Evolutionary conservation across 148 eudicot species (phyloP).

Genomic region (Chenopodium berlandieri): DNA sequence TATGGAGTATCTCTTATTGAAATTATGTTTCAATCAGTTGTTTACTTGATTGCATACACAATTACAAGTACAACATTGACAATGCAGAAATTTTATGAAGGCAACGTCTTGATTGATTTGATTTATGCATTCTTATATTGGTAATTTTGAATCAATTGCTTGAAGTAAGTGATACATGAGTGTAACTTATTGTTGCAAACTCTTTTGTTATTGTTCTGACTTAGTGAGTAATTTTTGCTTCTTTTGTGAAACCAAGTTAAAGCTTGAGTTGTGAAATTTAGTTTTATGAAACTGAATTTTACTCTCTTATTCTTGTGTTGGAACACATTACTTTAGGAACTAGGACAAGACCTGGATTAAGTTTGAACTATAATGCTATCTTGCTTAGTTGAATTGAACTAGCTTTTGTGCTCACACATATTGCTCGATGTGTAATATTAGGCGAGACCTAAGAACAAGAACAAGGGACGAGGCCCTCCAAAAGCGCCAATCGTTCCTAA

Average conservation of each 20-base stretch:
- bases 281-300: background rate
- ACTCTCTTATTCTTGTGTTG: background rate
- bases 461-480: slow-evolving; percentile 60
- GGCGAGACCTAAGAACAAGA: slow-evolving; percentile 66
- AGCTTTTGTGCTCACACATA: background rate
- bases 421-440: slow-evolving; percentile 12
- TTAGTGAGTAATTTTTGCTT: background rate
- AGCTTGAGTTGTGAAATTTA: background rate
- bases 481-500: slow-evolving; percentile 42
- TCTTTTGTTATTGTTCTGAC: background rate
- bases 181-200: background rate
- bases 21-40: background rate
- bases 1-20: background rate
- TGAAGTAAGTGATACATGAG: background rate
- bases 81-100: background rate
- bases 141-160: background rate
- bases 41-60: background rate
- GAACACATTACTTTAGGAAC: background rate
- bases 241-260: background rate
- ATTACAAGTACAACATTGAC: background rate
- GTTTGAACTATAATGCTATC: background rate
- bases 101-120: background rate
- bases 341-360: background rate
- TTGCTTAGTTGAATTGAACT: background rate
- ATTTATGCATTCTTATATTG: background rate